Conservation (phyloP, 768 basidiomycete species). For the Mycena galericulata region DNA sequence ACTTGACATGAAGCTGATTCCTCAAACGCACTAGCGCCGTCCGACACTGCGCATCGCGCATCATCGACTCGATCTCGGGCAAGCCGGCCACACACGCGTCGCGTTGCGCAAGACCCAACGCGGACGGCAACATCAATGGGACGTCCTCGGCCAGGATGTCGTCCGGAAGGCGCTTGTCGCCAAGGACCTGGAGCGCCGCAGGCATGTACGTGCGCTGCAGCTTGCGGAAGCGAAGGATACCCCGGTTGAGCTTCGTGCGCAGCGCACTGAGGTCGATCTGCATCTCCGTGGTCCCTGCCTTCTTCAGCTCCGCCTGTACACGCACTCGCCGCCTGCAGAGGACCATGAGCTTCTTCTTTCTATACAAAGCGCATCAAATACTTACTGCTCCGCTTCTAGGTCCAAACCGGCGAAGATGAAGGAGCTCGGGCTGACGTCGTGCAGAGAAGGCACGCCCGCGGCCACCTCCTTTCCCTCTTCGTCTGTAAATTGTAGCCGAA, state of each 20-base stretch:
- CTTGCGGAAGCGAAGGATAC: background rate
- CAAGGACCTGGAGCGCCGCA: background rate
- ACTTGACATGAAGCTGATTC: too few relatives aligned
- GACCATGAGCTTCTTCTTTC: too few relatives aligned
- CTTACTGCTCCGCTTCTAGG: conserved; percentile 27
- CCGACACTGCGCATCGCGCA: conserved; percentile 24
- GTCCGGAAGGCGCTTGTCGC: background rate
- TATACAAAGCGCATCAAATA: too few relatives aligned
- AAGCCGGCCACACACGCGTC: background rate
- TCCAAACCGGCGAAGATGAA: conserved; percentile 12
- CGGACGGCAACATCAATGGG: conserved; percentile 10
- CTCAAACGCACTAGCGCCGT: conserved; percentile 3
- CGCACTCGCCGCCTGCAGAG: background rate
- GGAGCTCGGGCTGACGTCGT: conserved; percentile 15
- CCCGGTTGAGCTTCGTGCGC: background rate
- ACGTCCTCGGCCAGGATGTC: background rate
- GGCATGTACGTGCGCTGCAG: conserved; percentile 13
- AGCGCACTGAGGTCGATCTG: background rate
- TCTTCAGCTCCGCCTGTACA: conserved; percentile 1
- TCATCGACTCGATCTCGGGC: background rate
- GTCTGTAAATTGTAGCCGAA: conserved; percentile 13
- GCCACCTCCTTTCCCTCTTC: background rate
- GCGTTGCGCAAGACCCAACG: background rate
- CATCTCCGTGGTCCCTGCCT: conserved; percentile 2
- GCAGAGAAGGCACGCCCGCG: background rate